These are phyloP conservation scores for Cordyceps cateniannulata DNA, from an alignment of 2,329 filamentous ascomycete species.

Conservation along the genomic window DNA sequence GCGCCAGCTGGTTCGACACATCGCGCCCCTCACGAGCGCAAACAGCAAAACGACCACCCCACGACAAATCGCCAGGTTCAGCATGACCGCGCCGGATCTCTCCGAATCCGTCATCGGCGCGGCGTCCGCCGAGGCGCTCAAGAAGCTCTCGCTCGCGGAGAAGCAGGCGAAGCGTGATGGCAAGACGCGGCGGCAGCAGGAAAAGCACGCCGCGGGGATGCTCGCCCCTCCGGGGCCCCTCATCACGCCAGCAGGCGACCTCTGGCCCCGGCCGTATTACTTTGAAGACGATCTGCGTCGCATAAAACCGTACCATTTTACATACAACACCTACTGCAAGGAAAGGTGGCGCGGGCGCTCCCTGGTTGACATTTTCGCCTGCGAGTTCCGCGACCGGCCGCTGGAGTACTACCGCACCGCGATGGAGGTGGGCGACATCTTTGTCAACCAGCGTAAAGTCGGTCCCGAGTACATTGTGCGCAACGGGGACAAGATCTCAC, in stretches of 20 bases:
- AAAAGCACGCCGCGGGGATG: conserved; percentile 11
- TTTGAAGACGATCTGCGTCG: conserved; percentile 77
- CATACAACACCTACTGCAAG: conserved; percentile 93
- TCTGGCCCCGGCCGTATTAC: conserved; percentile 65
- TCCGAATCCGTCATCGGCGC: conserved; percentile 5
- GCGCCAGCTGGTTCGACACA: not conserved
- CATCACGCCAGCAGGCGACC: conserved; percentile 28
- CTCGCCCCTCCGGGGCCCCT: conserved; percentile 15
- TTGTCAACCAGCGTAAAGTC: conserved; percentile 69
- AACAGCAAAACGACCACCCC: not conserved
- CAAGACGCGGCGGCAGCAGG: conserved; percentile 9
- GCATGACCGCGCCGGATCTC: conserved; percentile 1
- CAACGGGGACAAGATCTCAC: conserved; percentile 87
- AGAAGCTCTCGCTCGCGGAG: not conserved
- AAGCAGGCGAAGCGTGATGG: conserved; percentile 5
- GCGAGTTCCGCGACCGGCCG: conserved; percentile 86
- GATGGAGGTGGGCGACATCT: conserved; percentile 72
- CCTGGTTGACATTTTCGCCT: conserved; percentile 80
- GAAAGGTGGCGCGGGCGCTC: conserved; percentile 80
- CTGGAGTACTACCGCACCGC: conserved; percentile 81
- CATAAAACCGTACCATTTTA: conserved; percentile 82
- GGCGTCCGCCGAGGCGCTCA: not conserved
- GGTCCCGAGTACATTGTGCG: conserved; percentile 64
- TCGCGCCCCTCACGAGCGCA: not conserved
- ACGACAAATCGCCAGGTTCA: conserved; percentile 4